Conservation (phyloP, 73 alveolate genomes). For the Paramecium primaurelia region DNA sequence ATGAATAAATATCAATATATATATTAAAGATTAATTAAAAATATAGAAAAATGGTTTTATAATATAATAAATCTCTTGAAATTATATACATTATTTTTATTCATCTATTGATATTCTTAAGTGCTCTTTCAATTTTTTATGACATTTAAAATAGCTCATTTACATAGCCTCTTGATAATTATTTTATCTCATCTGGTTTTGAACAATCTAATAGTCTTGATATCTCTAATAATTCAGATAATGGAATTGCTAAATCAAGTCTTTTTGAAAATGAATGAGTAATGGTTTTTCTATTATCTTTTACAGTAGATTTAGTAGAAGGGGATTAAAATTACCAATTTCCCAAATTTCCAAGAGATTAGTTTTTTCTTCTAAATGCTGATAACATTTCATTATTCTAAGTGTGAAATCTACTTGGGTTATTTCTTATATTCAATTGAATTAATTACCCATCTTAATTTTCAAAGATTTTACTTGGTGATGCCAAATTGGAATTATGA, state of each 20-base stretch:
- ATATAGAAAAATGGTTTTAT: too few species aligned
- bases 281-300: background rate
- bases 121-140: background rate
- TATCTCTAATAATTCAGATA: background rate
- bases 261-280: background rate
- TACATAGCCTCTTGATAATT: background rate
- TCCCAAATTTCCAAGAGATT: slow-evolving; percentile 22
- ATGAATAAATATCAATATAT: too few species aligned
- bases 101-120: background rate
- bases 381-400: background rate
- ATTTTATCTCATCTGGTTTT: background rate
- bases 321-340: slow-evolving; percentile 1
- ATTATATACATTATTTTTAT: background rate
- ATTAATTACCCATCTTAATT: background rate
- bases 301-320: background rate
- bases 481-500: background rate
- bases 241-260: background rate
- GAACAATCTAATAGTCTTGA: background rate
- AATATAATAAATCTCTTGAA: too few species aligned
- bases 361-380: background rate
- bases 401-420: background rate
- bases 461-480: slow-evolving; percentile 1
- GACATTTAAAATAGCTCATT: background rate
- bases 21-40: too few species aligned
- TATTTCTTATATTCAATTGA: too few species aligned